A percentile compares a stretch with the other conserved stretches of the same genome.
Conservation (phyloP, 2,329 filamentous ascomycete genomes). For the Penicillium sp. region DNA sequence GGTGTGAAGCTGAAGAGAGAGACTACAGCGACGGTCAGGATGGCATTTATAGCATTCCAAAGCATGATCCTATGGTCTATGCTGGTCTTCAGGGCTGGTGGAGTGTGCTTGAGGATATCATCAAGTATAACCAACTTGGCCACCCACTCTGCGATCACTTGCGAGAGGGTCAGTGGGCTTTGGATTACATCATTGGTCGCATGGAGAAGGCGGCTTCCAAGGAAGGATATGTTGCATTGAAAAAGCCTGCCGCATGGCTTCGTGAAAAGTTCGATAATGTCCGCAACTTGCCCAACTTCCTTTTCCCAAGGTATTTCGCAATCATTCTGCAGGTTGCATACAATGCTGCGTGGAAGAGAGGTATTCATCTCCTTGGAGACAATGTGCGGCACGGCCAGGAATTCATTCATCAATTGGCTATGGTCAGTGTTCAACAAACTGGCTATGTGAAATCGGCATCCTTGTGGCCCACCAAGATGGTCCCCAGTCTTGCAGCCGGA, state of each 20-base stretch:
- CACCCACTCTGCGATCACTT: constrained; percentile 93
- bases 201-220: constrained; percentile 69
- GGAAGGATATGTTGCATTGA: constrained; percentile 61
- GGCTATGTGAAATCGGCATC: constrained; percentile 88
- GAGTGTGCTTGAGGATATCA: constrained; percentile 82
- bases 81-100: constrained; percentile 98
- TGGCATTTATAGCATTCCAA: constrained; percentile 85
- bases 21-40: constrained; percentile 76
- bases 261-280: constrained; percentile 82
- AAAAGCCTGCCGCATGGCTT: constrained; percentile 72
- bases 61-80: constrained; percentile 81
- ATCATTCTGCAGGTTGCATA: constrained; percentile 86
- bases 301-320: constrained; percentile 90
- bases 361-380: constrained; percentile 73
- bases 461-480: constrained; percentile 77
- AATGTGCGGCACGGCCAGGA: constrained; percentile 78
- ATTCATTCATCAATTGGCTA: constrained; percentile 82
- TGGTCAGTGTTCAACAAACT: constrained; percentile 90
- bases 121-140: constrained; percentile 83
- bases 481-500: constrained; percentile 86
- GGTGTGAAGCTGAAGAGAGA: constrained; percentile 83
- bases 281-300: constrained; percentile 78
- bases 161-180: constrained; percentile 83
- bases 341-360: constrained; percentile 74
- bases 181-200: constrained; percentile 81